A percentile compares a stretch with the other conserved stretches of the same genome.
These are phyloP conservation scores for Rubus parviflorus DNA, from an alignment of 306 rosid genomes.

Conservation along the genomic window DNA sequence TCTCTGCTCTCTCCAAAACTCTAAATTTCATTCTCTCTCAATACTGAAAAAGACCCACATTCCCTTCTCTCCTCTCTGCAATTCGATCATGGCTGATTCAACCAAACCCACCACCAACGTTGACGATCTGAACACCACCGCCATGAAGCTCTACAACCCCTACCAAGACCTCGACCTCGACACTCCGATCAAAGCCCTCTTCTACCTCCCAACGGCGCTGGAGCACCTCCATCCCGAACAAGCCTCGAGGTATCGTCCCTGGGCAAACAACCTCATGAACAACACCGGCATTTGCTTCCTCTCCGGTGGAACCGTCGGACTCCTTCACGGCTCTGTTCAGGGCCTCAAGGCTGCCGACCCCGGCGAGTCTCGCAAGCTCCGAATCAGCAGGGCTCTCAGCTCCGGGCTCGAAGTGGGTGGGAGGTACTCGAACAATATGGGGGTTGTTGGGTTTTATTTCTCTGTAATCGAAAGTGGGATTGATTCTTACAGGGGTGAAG, in stretches of 20 bases:
- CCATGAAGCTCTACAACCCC: background rate
- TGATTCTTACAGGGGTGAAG: background rate
- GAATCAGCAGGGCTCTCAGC: background rate
- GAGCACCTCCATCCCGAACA: background rate
- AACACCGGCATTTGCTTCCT: background rate
- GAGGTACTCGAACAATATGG: background rate
- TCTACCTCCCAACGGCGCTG: background rate
- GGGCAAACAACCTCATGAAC: background rate
- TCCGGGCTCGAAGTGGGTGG: background rate
- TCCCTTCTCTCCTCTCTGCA: background rate
- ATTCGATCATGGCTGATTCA: background rate
- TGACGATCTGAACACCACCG: background rate
- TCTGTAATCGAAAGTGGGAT: background rate
- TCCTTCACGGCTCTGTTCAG: background rate
- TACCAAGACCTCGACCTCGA: constrained; percentile 3
- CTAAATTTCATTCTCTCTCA: background rate
- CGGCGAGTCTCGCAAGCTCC: background rate
- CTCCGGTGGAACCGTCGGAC: background rate
- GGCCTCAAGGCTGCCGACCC: background rate
- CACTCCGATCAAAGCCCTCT: background rate
- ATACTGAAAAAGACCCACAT: background rate
- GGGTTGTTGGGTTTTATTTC: background rate
- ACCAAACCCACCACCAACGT: background rate
- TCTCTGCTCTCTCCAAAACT: background rate
- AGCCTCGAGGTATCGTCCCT: background rate